Evolutionary conservation across 2,329 filamentous ascomycete species (phyloP).

Genomic region (Talaromyces piceae): DNA sequence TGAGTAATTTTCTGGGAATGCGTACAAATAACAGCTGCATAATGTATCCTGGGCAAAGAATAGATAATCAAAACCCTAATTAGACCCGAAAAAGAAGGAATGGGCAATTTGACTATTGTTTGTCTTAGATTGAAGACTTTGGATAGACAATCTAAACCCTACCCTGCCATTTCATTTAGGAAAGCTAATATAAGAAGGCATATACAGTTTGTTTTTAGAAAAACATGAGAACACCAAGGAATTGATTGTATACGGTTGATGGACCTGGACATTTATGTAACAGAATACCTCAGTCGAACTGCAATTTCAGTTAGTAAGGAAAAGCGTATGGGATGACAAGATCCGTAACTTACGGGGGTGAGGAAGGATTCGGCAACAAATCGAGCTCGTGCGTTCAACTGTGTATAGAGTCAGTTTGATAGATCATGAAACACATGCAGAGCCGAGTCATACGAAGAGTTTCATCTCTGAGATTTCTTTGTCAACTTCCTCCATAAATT

Average conservation of each 20-base stretch:
- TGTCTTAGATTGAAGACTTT: not conserved
- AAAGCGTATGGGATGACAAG: not conserved
- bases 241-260: not conserved
- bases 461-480: conserved; percentile 99
- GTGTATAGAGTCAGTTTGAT: conserved; percentile 24
- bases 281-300: conserved; percentile 15
- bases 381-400: conserved; percentile 93
- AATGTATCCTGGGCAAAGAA: not conserved
- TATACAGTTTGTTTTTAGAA: too few species aligned
- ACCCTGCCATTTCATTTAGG: not conserved
- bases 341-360: conserved; percentile 62
- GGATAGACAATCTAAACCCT: not conserved
- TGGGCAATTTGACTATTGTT: not conserved
- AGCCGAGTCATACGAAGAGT: conserved; percentile 68
- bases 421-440: conserved; percentile 12
- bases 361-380: conserved; percentile 98
- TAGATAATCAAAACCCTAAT: too few species aligned
- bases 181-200: not conserved
- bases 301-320: conserved; percentile 5
- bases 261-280: not conserved
- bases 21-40: not conserved
- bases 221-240: not conserved
- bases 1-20: too few species aligned
- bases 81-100: not conserved
- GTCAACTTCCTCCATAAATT: conserved; percentile 99